Base-by-base conservation (phyloP, 306 rosid genomes). In the Senna siamea region DNA sequence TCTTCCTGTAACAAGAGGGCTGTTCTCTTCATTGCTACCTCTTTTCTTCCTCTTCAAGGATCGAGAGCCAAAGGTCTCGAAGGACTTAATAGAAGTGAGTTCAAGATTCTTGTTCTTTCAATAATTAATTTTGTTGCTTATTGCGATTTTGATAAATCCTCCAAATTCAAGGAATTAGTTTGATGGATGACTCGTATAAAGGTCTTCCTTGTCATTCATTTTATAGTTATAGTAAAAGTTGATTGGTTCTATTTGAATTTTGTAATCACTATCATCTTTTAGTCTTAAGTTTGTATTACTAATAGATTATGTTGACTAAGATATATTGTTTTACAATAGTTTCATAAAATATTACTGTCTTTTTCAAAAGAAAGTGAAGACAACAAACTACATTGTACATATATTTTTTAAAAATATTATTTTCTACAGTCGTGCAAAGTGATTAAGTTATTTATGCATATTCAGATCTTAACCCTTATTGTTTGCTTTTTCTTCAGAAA, bases 11-110 rank as follows among this genome's bases (percentile, higher is more conserved):
- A 73, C 73, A 76, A 87, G 50, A 89, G 93, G 84, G 73, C 85
- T 10, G 50, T 87, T 81, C 18, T 90, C 28, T 75, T 89, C 26
- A 80, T 87, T 78, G 92, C 90, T 44, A 61, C 88, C 63, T 69
- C 92, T 4, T 72, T 90, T 80, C 83, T 89, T 76, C 97, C 97
- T 0, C 72, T 87, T 50, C 74, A 88, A 23, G 87, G 83, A 9
- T 81, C 83, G 51, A 82, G 37, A 26, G 96, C 86, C 37, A 26
- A 26, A 41, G 55, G 2, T 26, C 30, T 26, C 3, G 30, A 26
- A 26, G 30, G 30, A 26, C 1, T n/a, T n/a, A n/a, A n/a, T n/a
- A 1, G 30, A 26, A 26, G 30, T 26, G 30, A 26, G 30, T 26
- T 26, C 30, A 26, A 26, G 30, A 26, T 26, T 26, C 30, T 26